phyloP scores from a whole-genome alignment of 2,329 filamentous ascomycete genomes.

The Neoarthrinium moseri region DNA sequence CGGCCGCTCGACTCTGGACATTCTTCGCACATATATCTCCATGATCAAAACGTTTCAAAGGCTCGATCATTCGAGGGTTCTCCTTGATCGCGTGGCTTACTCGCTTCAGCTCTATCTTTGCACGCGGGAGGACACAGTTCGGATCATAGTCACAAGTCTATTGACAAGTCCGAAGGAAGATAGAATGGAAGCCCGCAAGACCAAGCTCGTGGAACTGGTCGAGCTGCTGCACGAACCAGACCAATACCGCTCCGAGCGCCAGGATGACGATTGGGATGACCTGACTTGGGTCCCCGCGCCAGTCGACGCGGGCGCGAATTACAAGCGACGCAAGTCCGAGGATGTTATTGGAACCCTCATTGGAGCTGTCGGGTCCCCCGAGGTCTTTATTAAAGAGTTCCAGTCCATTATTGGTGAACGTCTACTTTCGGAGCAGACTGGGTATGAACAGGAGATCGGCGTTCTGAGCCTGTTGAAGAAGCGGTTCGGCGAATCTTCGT shows the following conservation, averaged over 20 bases:
- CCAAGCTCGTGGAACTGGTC: conserved; percentile 65
- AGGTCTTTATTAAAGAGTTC: conserved; percentile 92
- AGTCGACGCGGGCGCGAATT: conserved; percentile 88
- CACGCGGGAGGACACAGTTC: conserved; percentile 73
- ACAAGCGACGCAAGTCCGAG: conserved; percentile 82
- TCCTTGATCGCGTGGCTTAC: conserved; percentile 71
- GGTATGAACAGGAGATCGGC: conserved; percentile 76
- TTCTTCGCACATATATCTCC: conserved; percentile 74
- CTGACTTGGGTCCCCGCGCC: conserved; percentile 93
- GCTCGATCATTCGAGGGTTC: conserved; percentile 73
- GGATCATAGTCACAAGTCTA: conserved; percentile 73
- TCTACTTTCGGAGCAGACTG: conserved; percentile 63
- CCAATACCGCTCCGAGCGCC: conserved; percentile 49
- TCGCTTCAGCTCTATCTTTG: conserved; percentile 75
- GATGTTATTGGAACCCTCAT: conserved; percentile 92
- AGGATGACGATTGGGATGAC: conserved; percentile 77
- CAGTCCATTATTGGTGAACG: conserved; percentile 86
- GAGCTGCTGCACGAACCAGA: conserved; percentile 62
- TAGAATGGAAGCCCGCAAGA: conserved; percentile 34
- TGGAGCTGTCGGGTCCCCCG: conserved; percentile 82
- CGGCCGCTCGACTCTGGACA: conserved; percentile 72
- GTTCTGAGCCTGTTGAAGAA: conserved; percentile 86
- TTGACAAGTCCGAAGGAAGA: conserved; percentile 59
- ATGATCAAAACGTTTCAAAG: conserved; percentile 77
- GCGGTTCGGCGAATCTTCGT: conserved; percentile 78